Conservation (phyloP, 495 filamentous ascomycete genomes). For the Lepidopterella palustris region DNA sequence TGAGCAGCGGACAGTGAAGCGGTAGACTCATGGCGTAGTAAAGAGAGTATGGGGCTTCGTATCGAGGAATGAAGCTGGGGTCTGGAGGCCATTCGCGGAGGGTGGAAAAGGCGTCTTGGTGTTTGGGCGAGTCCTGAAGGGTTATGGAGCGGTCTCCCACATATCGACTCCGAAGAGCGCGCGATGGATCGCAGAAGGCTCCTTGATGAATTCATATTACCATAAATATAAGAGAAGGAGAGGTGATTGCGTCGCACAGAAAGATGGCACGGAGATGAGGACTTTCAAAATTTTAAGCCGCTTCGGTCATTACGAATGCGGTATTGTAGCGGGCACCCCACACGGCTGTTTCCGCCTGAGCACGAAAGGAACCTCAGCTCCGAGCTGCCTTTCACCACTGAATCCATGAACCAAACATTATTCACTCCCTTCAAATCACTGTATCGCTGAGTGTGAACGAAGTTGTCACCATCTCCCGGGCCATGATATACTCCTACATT, state of each 20-base stretch:
- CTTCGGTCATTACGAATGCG: neutral
- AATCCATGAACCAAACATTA: neutral
- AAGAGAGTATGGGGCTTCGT: neutral
- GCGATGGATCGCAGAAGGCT: constrained; percentile 12
- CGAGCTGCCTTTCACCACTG: neutral
- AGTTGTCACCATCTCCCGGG: too few species aligned
- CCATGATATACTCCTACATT: neutral
- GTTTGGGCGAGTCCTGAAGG: constrained; percentile 10
- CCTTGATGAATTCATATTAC: constrained; percentile 9
- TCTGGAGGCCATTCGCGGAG: constrained; percentile 12
- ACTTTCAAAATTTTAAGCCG: neutral
- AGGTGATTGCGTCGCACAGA: neutral
- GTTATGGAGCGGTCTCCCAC: neutral
- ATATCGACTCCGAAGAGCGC: constrained; percentile 2
- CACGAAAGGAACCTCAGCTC: neutral
- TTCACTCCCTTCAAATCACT: neutral
- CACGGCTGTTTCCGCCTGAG: neutral
- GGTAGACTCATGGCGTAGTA: constrained; percentile 14
- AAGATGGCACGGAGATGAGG: neutral
- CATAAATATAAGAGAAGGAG: neutral
- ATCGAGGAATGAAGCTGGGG: neutral
- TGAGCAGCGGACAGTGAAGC: constrained; percentile 1
- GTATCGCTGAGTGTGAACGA: too few species aligned
- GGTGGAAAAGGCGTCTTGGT: constrained; percentile 7
- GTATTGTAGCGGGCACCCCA: too few species aligned